Evolutionary conservation across 1,139 yeast species (phyloP), one percentile per base, ranked within the genome.

Genomic region (Suhomyces taliae): DNA sequence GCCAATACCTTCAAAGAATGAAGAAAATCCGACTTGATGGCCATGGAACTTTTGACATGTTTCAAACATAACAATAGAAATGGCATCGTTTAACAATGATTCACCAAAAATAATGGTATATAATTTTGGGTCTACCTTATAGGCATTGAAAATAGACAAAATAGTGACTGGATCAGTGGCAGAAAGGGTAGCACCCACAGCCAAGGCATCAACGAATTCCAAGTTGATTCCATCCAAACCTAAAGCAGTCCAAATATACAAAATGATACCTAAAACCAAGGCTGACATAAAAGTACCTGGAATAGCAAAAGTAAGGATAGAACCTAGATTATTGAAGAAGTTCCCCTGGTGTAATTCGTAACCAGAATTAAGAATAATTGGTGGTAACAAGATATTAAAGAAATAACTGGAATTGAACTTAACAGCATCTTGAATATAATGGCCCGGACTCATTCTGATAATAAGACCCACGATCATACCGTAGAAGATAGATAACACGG

Each of bases 81-180:
- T 95, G 38, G 99, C 99, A 70, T 95, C 99, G 64, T 95, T 95
- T 48, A 95, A 73, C 53, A 95, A 74, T 6, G 97, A 88, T 67
- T 95, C 99, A 40, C 99, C 99, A 65, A 95, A 93, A 50, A 95
- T 93, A 54, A 95, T 90, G 24, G 99, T 93, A 70, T 95, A 95
- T 41, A 95, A 75, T 66, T 93, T 93, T 9, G 99, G 99, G 65
- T 95, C 99, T 33, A 95, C 99, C 65, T 91, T 90, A 70, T 95
- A 93, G 12, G 98, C 95, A 61, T 93, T 93, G 76, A 95, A 95
- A 51, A 95, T 95, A 11, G 98, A 90, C 57, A 95, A 72, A 61
- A 95, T 93, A 1, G 99, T 95, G 34, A 95, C 98, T 0, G 99
- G 99, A 65, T 95, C 99, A 0, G 99, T 95, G 24, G 99, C 99